Base-by-base conservation (phyloP, 2,329 filamentous ascomycete species). In the Calonectria montana region DNA sequence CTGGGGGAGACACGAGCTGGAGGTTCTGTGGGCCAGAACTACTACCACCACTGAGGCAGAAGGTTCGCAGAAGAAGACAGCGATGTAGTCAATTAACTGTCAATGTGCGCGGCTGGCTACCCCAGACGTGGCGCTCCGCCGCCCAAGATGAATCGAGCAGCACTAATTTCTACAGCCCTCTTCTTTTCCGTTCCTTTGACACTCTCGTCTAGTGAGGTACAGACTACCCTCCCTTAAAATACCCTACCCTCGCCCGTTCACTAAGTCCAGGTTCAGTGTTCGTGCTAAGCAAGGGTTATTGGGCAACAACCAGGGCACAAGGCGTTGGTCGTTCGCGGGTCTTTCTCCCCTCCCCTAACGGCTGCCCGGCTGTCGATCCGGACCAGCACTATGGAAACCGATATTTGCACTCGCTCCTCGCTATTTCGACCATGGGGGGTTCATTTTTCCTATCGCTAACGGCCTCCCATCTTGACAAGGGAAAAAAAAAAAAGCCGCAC, bases 341-440 rank as follows among this genome's bases (percentile, higher is more conserved):
- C 39, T 25, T 9, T 37, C 41, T 16, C 25, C 21, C 39, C 50
- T 29, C n/a, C 57, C 45, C 61, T 31, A 69, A 59, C 61, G 61
- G 67, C 48, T 53, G 67, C 57, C 67, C 67, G 67, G 67, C 61
- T 65, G 61, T 48, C 48, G 67, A 65, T 59, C 61, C 67, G 61
- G 59, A 57, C 50, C 61, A 57, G 48, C 57, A 67, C 53, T 50
- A 50, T 16, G 65, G 65, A 39, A 67, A 55, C 50, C 35, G 27
- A n/a, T 37, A 27, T 16, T 57, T 37, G 53, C 53, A 10, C 29
- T 50, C 47, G 27, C 15, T 18, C 13, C 13, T 29, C 47, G 47
- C 47, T 50, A 50, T 16, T n/a, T 50, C n/a, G 27, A 9, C 18
- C 25, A 7, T n/a, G n/a, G n/a, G 47, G 47, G 47, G 47, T 7